Evolutionary conservation across 2,329 filamentous ascomycete species (phyloP), one percentile per base, ranked within the genome.

Genomic region (Aspergillus novoparasiticus): DNA sequence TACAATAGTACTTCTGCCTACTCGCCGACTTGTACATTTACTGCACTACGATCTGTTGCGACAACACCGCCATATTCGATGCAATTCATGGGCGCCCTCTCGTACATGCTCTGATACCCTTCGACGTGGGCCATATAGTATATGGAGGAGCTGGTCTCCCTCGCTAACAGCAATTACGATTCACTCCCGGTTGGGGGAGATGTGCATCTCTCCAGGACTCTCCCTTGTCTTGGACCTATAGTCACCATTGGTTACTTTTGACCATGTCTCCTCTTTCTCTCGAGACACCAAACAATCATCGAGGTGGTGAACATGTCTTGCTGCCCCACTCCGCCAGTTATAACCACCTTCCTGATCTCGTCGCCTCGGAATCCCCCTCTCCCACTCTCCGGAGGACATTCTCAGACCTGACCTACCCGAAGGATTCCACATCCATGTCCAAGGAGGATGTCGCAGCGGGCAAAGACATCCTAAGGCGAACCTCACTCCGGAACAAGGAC

Each of bases 261-360:
- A 78, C 67, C 68, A 78, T 79, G 77, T 73, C 76, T 71, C 68
- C 69, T 65, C 68, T 70, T 59, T 67, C 69, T 32, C 57, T 68
- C 55, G 71, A 73, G 58, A 58, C 64, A 39, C 63, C 65, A 56
- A 67, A 59, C 48, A 69, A 73, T 61, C 62, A 61, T 30, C 68
- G 64, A 51, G 71, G 72, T 65, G 74, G 73, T 50, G 69, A 69
- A 55, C 64, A 64, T 57, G 59, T 69, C 56, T 66, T 72, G 45
- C 67, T 88, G 34, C 81, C 82, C 32, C 82, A 85, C 61, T 83
- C 86, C 55, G 86, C 86, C 36, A 88, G 86, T 69, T 88, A 85
- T 74, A 85, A 83, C 54, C 82, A 84, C 66, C 73, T 88, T n/a
- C 80, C 83, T 4, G 75, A 71, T 32, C 72, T 80, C 36, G n/a